Base-by-base conservation (phyloP, 768 basidiomycete genomes). In the Boletus fagicola region DNA sequence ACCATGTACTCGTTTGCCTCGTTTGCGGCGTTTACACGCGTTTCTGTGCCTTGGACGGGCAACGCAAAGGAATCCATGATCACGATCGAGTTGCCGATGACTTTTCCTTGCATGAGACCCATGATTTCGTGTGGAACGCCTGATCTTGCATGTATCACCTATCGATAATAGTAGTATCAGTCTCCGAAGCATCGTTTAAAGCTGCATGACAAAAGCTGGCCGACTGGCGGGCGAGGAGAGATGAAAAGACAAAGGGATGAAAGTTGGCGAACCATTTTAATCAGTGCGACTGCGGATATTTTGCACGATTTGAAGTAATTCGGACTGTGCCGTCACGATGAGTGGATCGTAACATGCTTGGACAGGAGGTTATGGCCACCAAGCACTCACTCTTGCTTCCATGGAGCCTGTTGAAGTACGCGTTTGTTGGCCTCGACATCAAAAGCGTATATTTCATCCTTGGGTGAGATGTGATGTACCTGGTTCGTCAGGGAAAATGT, bases 1-100 rank as follows among this genome's bases (percentile, higher is more conserved):
- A 98, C 94, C 95, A 98, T 98, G 77, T 97, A 99, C 74, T 98
- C 96, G 66, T 94, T 91, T 16, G 95, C 96, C 74, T 96, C 95
- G 69, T 88, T 88, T 26, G 88, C 90, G 5, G 97, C 96, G 68
- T 97, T 98, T 45, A 99, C 96, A 51, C 96, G 87, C 44, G 97
- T 98, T 73, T 98, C 97, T 0, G 97, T 99, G 15, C 97, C 97
- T 72, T 97, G 92, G 3, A 98, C 96, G 1, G 97, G 97, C 4
- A 99, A 78, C 5, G 97, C 95, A 62, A 98, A 98, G 12, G 93
- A 94, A 73, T 99, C 97, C 84, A 97, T 88, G 68, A 99, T 86
- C 15, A 91, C 86, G 38, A 90, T 76, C 1, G 87, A 79, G 60
- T 86, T 86, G 2, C 84, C 88, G 10, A 91, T 76, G 38, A 97